Conservation (phyloP, 208 protist genomes). For the Angomonas ambiguus region DNA sequence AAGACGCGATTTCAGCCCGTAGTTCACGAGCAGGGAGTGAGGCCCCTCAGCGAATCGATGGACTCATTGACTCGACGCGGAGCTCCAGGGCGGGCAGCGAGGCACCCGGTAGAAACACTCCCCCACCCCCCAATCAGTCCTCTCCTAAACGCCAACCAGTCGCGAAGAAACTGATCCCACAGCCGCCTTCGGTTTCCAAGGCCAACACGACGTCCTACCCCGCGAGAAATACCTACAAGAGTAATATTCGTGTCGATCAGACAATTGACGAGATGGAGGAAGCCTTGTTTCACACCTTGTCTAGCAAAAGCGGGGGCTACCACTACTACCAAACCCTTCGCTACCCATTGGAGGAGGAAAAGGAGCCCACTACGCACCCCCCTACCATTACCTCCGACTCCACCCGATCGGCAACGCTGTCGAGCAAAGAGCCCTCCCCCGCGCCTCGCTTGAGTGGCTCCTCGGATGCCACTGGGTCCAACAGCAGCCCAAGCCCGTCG, state of each 20-base stretch:
- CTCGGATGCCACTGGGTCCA: slow-evolving; percentile 11
- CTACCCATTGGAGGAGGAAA: slow-evolving; percentile 54
- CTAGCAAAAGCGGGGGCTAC: slow-evolving; percentile 35
- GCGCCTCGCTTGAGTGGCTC: slow-evolving; percentile 24
- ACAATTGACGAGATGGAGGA: slow-evolving; percentile 30
- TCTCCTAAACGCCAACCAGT: slow-evolving; percentile 13
- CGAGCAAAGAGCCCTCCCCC: slow-evolving; percentile 35
- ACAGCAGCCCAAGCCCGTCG: slow-evolving; percentile 29
- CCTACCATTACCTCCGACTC: slow-evolving; percentile 7
- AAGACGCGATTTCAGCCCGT: not conserved
- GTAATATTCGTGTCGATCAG: slow-evolving; percentile 15
- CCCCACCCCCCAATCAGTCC: not conserved
- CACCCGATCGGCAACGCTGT: slow-evolving; percentile 10
- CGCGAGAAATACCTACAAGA: not conserved
- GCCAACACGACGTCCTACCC: not conserved
- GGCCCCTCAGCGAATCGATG: slow-evolving; percentile 17
- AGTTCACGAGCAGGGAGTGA: slow-evolving; percentile 49
- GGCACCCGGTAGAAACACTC: slow-evolving; percentile 21
- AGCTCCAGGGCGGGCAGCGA: slow-evolving; percentile 51
- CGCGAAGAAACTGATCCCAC: slow-evolving; percentile 9
- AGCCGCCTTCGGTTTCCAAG: not conserved
- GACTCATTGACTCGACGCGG: slow-evolving; percentile 16
- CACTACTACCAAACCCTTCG: slow-evolving; percentile 57
- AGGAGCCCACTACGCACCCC: slow-evolving; percentile 13
- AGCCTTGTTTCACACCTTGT: slow-evolving; percentile 50